These are phyloP conservation scores for Penstemon newberryi DNA, from an alignment of 257 asterid species.

Conservation along the genomic window DNA sequence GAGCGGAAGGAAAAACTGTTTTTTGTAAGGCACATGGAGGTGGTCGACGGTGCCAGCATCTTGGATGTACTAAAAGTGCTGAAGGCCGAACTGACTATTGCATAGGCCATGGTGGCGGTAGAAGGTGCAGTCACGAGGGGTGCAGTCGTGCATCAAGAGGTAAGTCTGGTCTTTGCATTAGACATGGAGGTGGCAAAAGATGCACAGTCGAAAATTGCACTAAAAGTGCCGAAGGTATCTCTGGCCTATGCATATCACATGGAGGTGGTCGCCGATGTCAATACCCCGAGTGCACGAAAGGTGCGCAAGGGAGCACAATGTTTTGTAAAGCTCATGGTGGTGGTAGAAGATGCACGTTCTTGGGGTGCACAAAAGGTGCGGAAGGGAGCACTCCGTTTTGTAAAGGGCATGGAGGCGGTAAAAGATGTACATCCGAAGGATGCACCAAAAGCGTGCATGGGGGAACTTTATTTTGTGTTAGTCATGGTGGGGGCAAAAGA, in stretches of 20 bases:
- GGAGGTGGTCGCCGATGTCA: slow-evolving; percentile 70
- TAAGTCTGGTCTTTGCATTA: slow-evolving; percentile 55
- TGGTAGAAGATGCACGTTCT: slow-evolving; percentile 53
- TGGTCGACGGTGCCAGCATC: slow-evolving; percentile 53
- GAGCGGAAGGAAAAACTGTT: slow-evolving; percentile 63
- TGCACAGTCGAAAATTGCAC: slow-evolving; percentile 52
- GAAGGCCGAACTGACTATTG: slow-evolving; percentile 66
- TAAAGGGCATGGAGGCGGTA: slow-evolving; percentile 72
- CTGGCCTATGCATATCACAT: slow-evolving; percentile 67
- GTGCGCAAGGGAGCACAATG: slow-evolving; percentile 67
- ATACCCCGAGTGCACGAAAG: slow-evolving; percentile 50
- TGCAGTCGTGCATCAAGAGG: slow-evolving; percentile 69
- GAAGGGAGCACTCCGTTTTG: slow-evolving; percentile 65
- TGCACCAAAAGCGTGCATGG: slow-evolving; percentile 66
- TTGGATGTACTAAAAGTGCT: slow-evolving; percentile 71
- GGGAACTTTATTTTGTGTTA: slow-evolving; percentile 60
- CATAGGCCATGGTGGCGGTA: slow-evolving; percentile 66
- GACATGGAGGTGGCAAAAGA: slow-evolving; percentile 77
- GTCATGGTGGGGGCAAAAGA: slow-evolving; percentile 70
- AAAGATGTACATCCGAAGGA: slow-evolving; percentile 57
- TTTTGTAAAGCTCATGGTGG: slow-evolving; percentile 73
- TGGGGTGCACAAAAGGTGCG: slow-evolving; percentile 69
- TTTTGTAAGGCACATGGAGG: slow-evolving; percentile 71
- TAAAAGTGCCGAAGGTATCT: slow-evolving; percentile 58
- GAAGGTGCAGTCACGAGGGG: slow-evolving; percentile 50